Conservation (phyloP, 345 rosid species). For the Populus pruinosa region DNA sequence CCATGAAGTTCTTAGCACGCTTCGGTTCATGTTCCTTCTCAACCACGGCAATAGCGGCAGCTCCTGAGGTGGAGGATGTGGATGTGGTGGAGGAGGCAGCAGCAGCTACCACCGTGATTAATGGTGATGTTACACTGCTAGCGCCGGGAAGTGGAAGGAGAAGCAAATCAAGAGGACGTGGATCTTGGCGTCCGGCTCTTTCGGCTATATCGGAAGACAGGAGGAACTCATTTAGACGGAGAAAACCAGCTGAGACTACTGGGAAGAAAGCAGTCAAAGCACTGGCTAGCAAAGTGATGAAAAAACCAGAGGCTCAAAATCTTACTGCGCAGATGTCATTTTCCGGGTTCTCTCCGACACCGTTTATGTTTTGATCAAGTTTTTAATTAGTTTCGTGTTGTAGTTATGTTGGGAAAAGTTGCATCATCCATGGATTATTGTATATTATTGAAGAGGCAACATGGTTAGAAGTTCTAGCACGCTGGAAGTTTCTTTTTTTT, state of each 20-base stretch:
- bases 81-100: not conserved
- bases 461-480: not conserved
- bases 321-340: conserved; percentile 8
- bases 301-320: not conserved
- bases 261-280: conserved; percentile 15
- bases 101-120: not conserved
- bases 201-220: conserved; percentile 28
- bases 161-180: not conserved
- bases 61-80: not conserved
- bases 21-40: conserved; percentile 25
- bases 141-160: not conserved
- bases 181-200: conserved; percentile 29
- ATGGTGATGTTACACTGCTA: not conserved
- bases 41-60: not conserved
- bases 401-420: too few species aligned
- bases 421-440: too few species aligned
- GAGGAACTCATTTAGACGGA: not conserved
- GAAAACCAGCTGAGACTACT: not conserved
- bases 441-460: too few species aligned
- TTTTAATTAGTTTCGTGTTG: not conserved
- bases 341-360: conserved; percentile 33
- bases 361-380: conserved; percentile 29
- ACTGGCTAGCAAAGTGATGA: not conserved
- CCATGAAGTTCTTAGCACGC: conserved; percentile 32
- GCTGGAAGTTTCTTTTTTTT: not conserved